Evolutionary conservation across 177 flowering plant genomes (phyloP).

Genomic region (Vitis hybrid): DNA sequence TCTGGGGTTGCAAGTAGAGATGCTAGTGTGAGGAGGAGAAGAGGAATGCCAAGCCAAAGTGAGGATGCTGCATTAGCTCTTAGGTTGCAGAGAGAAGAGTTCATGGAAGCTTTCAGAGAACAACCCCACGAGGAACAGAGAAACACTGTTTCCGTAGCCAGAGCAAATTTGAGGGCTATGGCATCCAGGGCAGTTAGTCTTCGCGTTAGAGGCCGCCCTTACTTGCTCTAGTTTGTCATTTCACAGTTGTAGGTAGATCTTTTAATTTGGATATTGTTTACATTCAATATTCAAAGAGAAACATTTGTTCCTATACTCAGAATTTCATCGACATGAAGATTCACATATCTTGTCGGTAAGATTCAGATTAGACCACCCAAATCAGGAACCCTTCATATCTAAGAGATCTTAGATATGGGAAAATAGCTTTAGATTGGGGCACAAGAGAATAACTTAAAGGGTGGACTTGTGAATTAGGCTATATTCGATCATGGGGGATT

Average conservation of each 20-base stretch:
- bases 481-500: too few relatives aligned
- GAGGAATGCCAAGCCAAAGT: conserved; percentile 46
- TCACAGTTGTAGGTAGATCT: not conserved
- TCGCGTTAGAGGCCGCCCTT: conserved; percentile 32
- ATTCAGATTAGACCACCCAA: too few relatives aligned
- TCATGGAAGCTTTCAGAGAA: conserved; percentile 46
- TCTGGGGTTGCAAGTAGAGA: conserved; percentile 7
- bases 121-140: conserved; percentile 11
- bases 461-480: too few relatives aligned
- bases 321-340: too few relatives aligned
- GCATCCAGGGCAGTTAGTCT: conserved; percentile 66
- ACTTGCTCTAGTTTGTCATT: not conserved
- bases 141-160: conserved; percentile 31
- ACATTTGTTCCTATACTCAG: too few relatives aligned
- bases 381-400: too few relatives aligned
- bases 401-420: too few relatives aligned
- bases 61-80: conserved; percentile 86
- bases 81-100: conserved; percentile 87
- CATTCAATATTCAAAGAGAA: too few relatives aligned
- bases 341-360: too few relatives aligned
- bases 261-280: too few relatives aligned
- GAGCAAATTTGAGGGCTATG: conserved; percentile 69
- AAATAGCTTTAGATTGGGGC: too few relatives aligned
- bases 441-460: too few relatives aligned
- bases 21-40: conserved; percentile 18